phyloP scores from a whole-genome alignment of 1,284 basidiomycete genomes.

The Naganishia sp. region DNA sequence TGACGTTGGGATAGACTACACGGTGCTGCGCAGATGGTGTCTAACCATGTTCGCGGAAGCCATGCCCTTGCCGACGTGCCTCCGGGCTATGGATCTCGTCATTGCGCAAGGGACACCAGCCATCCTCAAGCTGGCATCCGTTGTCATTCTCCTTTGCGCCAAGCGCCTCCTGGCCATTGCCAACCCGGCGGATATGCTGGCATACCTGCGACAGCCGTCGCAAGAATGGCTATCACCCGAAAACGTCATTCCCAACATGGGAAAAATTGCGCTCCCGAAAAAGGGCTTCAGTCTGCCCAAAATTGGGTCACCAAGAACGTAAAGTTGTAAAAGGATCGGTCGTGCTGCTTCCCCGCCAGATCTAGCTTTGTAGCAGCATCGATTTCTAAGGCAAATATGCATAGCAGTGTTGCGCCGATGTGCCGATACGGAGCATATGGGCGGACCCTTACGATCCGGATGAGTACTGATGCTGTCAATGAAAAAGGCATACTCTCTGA shows the following conservation, averaged over 20 bases:
- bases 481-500: no score
- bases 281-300: not conserved
- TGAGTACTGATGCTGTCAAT: no score
- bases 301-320: slow-evolving; percentile 3
- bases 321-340: not conserved
- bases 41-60: slow-evolving; percentile 23
- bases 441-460: no score
- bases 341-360: no score
- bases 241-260: slow-evolving; percentile 3
- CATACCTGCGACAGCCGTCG: slow-evolving; percentile 6
- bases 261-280: slow-evolving; percentile 17
- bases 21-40: slow-evolving; percentile 8
- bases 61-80: slow-evolving; percentile 17
- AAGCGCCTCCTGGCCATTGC: slow-evolving; percentile 4
- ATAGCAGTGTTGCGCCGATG: no score
- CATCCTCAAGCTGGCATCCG: slow-evolving; percentile 16
- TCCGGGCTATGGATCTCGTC: slow-evolving; percentile 16
- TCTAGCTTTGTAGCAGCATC: no score
- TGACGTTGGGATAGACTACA: not conserved
- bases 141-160: slow-evolving; percentile 9
- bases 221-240: slow-evolving; percentile 24
- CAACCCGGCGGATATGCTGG: slow-evolving; percentile 8
- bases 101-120: slow-evolving; percentile 12
- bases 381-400: no score
- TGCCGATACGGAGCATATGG: no score